phyloP scores from a whole-genome alignment of 2,329 filamentous ascomycete genomes.

The Capronia americana region DNA sequence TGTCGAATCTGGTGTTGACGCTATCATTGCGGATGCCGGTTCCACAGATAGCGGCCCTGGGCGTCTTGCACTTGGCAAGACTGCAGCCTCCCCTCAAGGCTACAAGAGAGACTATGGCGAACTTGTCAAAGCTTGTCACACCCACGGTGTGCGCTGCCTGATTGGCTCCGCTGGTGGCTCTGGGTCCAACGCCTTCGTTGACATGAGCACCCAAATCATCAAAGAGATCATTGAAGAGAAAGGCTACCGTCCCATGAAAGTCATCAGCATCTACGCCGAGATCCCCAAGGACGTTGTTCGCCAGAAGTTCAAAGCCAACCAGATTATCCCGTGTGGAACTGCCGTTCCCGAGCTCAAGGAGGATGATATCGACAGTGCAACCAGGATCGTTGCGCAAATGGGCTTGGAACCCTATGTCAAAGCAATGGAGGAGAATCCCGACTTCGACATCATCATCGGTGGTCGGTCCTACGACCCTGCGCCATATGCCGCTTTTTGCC shows the following conservation, averaged over 20 bases:
- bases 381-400: slow-evolving; percentile 54
- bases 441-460: slow-evolving; percentile 57
- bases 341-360: slow-evolving; percentile 51
- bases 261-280: slow-evolving; percentile 48
- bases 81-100: slow-evolving; percentile 14
- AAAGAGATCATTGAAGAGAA: slow-evolving; percentile 44
- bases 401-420: slow-evolving; percentile 54
- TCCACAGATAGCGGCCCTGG: slow-evolving; percentile 45
- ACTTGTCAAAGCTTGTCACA: slow-evolving; percentile 46
- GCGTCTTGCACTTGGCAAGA: slow-evolving; percentile 40
- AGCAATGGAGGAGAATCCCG: slow-evolving; percentile 51
- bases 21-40: slow-evolving; percentile 44
- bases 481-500: slow-evolving; percentile 50
- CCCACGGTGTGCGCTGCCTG: slow-evolving; percentile 49
- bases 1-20: slow-evolving; percentile 29
- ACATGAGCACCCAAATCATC: slow-evolving; percentile 50
- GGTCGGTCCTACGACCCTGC: slow-evolving; percentile 53
- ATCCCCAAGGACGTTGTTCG: slow-evolving; percentile 47
- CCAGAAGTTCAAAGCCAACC: slow-evolving; percentile 42
- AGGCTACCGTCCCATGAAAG: slow-evolving; percentile 40
- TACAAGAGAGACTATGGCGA: slow-evolving; percentile 49
- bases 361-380: slow-evolving; percentile 49
- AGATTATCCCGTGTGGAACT: slow-evolving; percentile 45
- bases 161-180: slow-evolving; percentile 57
- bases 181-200: slow-evolving; percentile 53